Evolutionary conservation across 2,329 filamentous ascomycete genomes (phyloP).

Genomic region (Colletotrichum graminicola): DNA sequence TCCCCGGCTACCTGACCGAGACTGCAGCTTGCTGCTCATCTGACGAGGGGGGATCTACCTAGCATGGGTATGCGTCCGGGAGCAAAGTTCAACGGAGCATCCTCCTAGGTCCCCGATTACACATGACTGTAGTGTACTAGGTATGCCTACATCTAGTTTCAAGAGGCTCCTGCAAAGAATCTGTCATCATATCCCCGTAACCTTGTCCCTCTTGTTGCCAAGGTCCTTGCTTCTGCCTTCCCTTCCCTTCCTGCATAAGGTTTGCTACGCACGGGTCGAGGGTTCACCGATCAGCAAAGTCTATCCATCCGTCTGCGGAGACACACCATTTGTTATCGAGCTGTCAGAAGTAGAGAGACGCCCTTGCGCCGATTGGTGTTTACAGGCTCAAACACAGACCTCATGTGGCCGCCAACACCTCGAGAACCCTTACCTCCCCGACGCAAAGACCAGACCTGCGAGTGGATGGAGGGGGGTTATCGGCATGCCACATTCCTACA

Average conservation of each 20-base stretch:
- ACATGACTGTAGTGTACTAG: no score
- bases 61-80: constrained; percentile 4
- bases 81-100: background rate
- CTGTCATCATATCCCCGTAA: constrained; percentile 4
- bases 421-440: constrained; percentile 21
- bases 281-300: constrained; percentile 15
- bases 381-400: constrained; percentile 21
- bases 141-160: constrained; percentile 19
- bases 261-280: constrained; percentile 23
- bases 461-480: background rate
- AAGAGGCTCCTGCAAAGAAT: constrained; percentile 2
- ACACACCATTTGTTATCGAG: background rate
- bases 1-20: constrained; percentile 16
- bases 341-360: constrained; percentile 9
- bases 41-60: background rate
- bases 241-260: constrained; percentile 21
- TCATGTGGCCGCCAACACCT: background rate
- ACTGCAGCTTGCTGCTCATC: constrained; percentile 6
- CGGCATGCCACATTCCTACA: background rate
- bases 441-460: constrained; percentile 19
- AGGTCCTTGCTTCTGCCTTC: constrained; percentile 8
- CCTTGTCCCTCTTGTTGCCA: constrained; percentile 17
- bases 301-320: constrained; percentile 13
- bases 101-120: background rate
- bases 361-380: constrained; percentile 11